Percentiles rank a stretch among this genome's conserved stretches.
These are phyloP conservation scores for Pleurotus sapidus DNA, from an alignment of 768 basidiomycete species.

Conservation along the genomic window DNA sequence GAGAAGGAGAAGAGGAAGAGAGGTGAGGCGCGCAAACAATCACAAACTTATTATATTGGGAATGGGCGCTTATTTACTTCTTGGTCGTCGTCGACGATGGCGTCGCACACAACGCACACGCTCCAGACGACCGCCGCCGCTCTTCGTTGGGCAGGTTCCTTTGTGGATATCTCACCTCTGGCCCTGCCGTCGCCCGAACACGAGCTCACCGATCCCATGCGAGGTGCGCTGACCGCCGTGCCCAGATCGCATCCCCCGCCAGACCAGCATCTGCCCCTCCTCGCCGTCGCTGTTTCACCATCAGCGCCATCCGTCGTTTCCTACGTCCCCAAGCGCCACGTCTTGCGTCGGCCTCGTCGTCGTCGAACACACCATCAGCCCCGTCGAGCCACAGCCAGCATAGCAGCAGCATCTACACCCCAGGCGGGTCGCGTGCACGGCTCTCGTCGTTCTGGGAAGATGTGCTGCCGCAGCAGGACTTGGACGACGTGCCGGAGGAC, in stretches of 20 bases:
- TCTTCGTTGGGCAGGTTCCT: slow-evolving; percentile 81
- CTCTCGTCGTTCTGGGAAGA: slow-evolving; percentile 70
- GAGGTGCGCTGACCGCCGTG: slow-evolving; percentile 63
- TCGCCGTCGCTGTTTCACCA: not conserved
- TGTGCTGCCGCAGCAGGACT: no score
- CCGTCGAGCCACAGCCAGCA: no score
- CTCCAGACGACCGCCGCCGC: slow-evolving; percentile 55
- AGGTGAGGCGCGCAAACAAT: no score
- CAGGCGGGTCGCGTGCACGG: slow-evolving; percentile 49
- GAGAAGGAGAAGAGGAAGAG: no score
- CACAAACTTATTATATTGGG: no score
- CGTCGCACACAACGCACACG: not conserved
- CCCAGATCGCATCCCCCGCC: slow-evolving; percentile 53
- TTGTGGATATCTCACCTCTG: slow-evolving; percentile 82
- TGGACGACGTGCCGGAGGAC: no score
- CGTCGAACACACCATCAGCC: no score
- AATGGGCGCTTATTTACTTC: no score
- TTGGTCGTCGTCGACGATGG: no score
- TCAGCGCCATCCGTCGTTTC: not conserved
- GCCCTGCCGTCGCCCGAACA: slow-evolving; percentile 89
- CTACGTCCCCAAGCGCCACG: not conserved
- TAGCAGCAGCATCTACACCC: slow-evolving; percentile 28
- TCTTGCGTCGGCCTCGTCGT: no score
- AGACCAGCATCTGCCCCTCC: not conserved
- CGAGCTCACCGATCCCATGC: slow-evolving; percentile 89